phyloP scores from a whole-genome alignment of 2,329 filamentous ascomycete species.

The Diaporthe velutina region DNA sequence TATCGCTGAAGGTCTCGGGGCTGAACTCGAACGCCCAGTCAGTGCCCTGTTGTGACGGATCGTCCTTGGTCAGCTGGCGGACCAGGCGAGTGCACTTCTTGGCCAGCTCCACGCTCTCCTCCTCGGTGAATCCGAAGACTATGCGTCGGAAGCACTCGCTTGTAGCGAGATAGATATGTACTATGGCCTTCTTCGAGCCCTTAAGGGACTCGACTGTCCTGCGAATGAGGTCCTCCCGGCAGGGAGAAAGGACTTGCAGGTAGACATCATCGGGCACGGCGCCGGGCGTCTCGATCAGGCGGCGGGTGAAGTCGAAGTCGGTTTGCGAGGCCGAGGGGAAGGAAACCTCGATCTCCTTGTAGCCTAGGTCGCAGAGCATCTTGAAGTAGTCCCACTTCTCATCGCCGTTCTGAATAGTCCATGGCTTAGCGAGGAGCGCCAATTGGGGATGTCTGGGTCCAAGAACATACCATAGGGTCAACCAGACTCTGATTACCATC shows the following conservation, averaged over 20 bases:
- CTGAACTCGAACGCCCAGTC: constrained; percentile 87
- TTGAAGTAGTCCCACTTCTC: constrained; percentile 97
- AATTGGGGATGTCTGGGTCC: background rate
- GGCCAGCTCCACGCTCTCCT: constrained; percentile 84
- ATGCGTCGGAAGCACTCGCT: constrained; percentile 95
- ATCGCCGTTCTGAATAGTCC: constrained; percentile 78
- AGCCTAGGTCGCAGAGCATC: constrained; percentile 91
- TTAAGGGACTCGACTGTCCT: constrained; percentile 89
- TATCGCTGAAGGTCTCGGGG: constrained; percentile 92
- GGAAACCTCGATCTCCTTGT: constrained; percentile 97
- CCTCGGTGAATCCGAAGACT: constrained; percentile 88
- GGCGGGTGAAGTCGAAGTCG: constrained; percentile 94
- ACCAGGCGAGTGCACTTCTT: constrained; percentile 89
- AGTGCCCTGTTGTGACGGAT: constrained; percentile 68
- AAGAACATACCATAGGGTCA: constrained; percentile 84
- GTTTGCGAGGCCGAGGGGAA: constrained; percentile 96
- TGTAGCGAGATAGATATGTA: constrained; percentile 96
- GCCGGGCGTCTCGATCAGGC: constrained; percentile 86
- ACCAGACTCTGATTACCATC: constrained; percentile 96
- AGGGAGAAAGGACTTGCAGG: constrained; percentile 93
- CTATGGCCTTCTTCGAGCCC: constrained; percentile 91
- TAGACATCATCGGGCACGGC: constrained; percentile 89
- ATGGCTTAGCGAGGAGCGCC: constrained; percentile 9
- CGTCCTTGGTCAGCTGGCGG: constrained; percentile 88
- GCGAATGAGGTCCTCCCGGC: constrained; percentile 89